Percentiles rank a stretch among this genome's conserved stretches.
These are phyloP conservation scores for Cryptococcus amylolentus DNA, from an alignment of 1,284 basidiomycete species.

Conservation along the genomic window DNA sequence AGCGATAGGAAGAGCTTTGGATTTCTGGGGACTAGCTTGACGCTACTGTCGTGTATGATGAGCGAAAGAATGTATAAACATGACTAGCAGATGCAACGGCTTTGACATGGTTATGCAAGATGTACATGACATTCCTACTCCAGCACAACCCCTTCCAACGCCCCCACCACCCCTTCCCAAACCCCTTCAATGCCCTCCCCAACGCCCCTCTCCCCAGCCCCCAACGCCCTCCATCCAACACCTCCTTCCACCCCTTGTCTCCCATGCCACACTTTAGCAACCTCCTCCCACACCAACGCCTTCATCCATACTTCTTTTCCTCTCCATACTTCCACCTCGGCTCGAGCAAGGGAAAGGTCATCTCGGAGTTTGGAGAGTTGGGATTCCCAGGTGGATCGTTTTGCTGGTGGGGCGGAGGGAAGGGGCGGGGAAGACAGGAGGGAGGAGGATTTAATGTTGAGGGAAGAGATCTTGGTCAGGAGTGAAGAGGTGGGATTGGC, in stretches of 20 bases:
- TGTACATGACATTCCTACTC: constrained; percentile 55
- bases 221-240: constrained; percentile 66
- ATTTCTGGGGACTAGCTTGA: too few relatives aligned
- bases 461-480: constrained; percentile 74
- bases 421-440: constrained; percentile 67
- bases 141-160: constrained; percentile 73
- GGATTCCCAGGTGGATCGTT: constrained; percentile 61
- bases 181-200: constrained; percentile 61
- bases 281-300: constrained; percentile 87
- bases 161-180: constrained; percentile 69
- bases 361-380: constrained; percentile 68
- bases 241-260: constrained; percentile 78
- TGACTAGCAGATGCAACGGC: too few relatives aligned
- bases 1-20: too few relatives aligned
- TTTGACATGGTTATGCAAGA: too few relatives aligned
- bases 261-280: constrained; percentile 81
- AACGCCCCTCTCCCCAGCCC: constrained; percentile 66
- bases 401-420: not conserved
- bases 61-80: too few relatives aligned
- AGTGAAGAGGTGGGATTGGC: constrained; percentile 79
- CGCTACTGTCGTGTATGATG: too few relatives aligned
- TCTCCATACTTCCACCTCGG: constrained; percentile 61
- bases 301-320: constrained; percentile 76
- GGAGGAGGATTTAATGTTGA: constrained; percentile 68
- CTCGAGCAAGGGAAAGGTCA: constrained; percentile 44